phyloP scores from a whole-genome alignment of 306 rosid genomes.

The Corylus heterophylla region DNA sequence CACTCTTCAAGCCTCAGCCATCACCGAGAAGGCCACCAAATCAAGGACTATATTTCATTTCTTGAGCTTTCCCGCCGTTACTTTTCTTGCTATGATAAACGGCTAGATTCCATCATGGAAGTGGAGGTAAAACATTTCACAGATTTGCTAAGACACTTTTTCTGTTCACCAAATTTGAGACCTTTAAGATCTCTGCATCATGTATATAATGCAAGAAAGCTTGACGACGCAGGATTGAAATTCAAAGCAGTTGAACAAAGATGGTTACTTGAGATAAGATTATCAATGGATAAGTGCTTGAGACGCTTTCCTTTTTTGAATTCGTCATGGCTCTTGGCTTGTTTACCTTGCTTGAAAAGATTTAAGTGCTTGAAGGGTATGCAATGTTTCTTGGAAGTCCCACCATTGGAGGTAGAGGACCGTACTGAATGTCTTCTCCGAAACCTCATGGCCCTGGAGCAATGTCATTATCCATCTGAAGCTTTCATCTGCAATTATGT shows the following conservation, averaged over 20 bases:
- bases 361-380: too few species aligned
- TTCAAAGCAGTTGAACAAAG: neutral
- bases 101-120: too few species aligned
- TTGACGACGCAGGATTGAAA: neutral
- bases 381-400: neutral
- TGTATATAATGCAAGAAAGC: neutral
- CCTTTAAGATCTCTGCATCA: too few species aligned
- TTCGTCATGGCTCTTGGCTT: too few species aligned
- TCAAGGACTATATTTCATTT: too few species aligned
- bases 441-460: conserved; percentile 33
- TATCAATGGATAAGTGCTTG: too few species aligned
- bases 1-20: neutral
- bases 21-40: too few species aligned
- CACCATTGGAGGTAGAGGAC: neutral
- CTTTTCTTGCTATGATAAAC: too few species aligned
- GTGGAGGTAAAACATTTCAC: conserved; percentile 25
- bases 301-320: too few species aligned
- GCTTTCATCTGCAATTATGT: conserved; percentile 33
- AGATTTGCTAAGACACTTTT: conserved; percentile 15
- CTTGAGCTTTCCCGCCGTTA: too few species aligned
- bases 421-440: conserved; percentile 7
- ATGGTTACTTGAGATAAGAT: accelerated
- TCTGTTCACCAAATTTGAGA: too few species aligned
- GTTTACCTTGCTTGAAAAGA: too few species aligned
- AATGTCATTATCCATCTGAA: conserved; percentile 13